phyloP scores from a whole-genome alignment of 2,329 filamentous ascomycete species.

The Ophiostoma ips region DNA sequence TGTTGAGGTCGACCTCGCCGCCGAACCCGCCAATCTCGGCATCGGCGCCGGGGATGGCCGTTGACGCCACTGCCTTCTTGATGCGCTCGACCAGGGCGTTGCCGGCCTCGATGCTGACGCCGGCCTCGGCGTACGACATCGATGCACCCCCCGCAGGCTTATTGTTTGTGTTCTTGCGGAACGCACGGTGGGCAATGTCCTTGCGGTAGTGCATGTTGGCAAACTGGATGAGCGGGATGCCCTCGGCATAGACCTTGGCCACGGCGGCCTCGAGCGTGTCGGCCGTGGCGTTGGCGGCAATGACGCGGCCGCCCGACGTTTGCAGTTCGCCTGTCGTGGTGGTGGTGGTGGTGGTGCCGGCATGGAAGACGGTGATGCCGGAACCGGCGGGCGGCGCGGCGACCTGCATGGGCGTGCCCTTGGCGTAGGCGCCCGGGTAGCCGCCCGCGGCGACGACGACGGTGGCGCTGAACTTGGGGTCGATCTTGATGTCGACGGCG shows the following conservation, averaged over 20 bases:
- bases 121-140: slow-evolving; percentile 84
- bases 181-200: slow-evolving; percentile 75
- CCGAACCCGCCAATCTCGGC: slow-evolving; percentile 94
- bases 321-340: slow-evolving; percentile 48
- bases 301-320: slow-evolving; percentile 79
- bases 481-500: slow-evolving; percentile 52
- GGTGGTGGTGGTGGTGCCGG: slow-evolving; percentile 60
- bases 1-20: slow-evolving; percentile 65
- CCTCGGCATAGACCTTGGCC: slow-evolving; percentile 64
- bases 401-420: slow-evolving; percentile 52
- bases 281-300: slow-evolving; percentile 71
- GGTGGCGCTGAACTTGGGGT: slow-evolving; percentile 64
- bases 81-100: slow-evolving; percentile 88
- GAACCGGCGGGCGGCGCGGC: slow-evolving; percentile 28
- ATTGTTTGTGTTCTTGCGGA: slow-evolving; percentile 26
- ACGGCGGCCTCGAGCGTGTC: slow-evolving; percentile 68
- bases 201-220: slow-evolving; percentile 83
- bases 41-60: slow-evolving; percentile 72
- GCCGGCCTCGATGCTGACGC: slow-evolving; percentile 87
- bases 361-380: slow-evolving; percentile 73
- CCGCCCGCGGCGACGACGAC: slow-evolving; percentile 89
- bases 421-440: slow-evolving; percentile 76
- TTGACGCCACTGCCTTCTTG: slow-evolving; percentile 77
- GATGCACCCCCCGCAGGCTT: slow-evolving; percentile 26
- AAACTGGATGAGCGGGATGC: slow-evolving; percentile 67